Evolutionary conservation across 371 early-diverging fungal species (phyloP), one percentile per base, ranked within the genome.

Genomic region (Mucor saturninus): DNA sequence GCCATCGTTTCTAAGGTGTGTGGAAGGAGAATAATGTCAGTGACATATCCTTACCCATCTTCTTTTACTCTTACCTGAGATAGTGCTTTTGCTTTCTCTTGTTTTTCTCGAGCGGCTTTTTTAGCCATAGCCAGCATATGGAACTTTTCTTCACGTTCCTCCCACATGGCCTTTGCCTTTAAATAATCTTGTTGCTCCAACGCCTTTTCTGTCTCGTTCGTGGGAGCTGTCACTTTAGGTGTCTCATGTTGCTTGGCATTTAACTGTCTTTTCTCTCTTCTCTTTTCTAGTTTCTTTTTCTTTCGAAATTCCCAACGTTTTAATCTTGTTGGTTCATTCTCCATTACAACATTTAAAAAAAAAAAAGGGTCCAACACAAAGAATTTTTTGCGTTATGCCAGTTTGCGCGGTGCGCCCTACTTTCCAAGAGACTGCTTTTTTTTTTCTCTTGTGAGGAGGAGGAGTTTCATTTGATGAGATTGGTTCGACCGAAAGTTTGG

Each of bases 261-360:
- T 4, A 37, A 10, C 15, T 62, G 59, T 38, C 72, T 53, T 38
- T 53, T 43, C 11, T 52, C 38, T 5, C 55, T 60, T 42, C 72
- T 35, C 51, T 46, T 60, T 13, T 56, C 61, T 3, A 61, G 37
- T 26, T 72, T 72, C 39, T 53, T 58, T 31, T 68, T 38, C 53
- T 65, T 72, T 43, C 72, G 58, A 56, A 61, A 72, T 43, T 61
- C 49, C 51, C 56, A 54, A 9, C 72, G 64, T 35, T 65, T 65
- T 11, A 53, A 15, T 49, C 38, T 49, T 9, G 51, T 40, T 26
- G 54, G 54, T 54, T 51, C 57, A 55, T 39, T 49, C 14, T 26
- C 40, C 26, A 11, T 35, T 21, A 38, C 31, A 46, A 58, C 35
- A 53, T 11, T 28, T 0, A 46, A 46, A 13, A 35, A 43, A 38